These are phyloP conservation scores for Rhododendron ovatum DNA, from an alignment of 148 eudicot species.

Conservation along the genomic window DNA sequence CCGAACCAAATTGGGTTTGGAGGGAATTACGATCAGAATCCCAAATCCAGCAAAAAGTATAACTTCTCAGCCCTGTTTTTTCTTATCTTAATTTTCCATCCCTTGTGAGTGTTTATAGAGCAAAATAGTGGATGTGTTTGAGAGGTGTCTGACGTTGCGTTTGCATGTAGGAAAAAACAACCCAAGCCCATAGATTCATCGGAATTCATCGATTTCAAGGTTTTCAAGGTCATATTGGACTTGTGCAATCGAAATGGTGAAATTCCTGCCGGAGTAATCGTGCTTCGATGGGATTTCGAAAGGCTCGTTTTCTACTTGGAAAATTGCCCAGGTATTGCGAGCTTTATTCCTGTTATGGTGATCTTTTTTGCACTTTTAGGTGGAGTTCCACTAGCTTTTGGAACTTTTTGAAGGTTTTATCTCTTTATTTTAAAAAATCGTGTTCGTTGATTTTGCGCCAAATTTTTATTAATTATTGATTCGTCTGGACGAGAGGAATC, in stretches of 20 bases:
- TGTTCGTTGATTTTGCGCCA: too few relatives aligned
- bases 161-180: constrained; percentile 50
- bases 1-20: too few relatives aligned
- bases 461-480: too few relatives aligned
- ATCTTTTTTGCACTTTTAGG: background rate
- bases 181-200: constrained; percentile 73
- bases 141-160: background rate
- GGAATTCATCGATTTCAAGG: constrained; percentile 63
- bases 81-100: background rate
- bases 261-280: constrained; percentile 43
- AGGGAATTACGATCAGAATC: constrained; percentile 43
- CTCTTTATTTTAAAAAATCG: too few relatives aligned
- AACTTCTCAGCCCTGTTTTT: background rate
- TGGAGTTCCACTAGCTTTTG: too few relatives aligned
- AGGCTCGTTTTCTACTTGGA: constrained; percentile 54
- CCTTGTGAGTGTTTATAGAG: background rate
- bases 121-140: background rate
- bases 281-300: constrained; percentile 23
- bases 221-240: constrained; percentile 32
- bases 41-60: constrained; percentile 61
- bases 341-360: background rate
- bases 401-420: too few relatives aligned
- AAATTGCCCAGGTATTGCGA: constrained; percentile 57
- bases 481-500: too few relatives aligned
- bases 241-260: constrained; percentile 38